Percentiles rank a stretch among this genome's conserved stretches.
phyloP scores from a whole-genome alignment of 192 early-diverging fungal species.

The Backusella morwellensis region DNA sequence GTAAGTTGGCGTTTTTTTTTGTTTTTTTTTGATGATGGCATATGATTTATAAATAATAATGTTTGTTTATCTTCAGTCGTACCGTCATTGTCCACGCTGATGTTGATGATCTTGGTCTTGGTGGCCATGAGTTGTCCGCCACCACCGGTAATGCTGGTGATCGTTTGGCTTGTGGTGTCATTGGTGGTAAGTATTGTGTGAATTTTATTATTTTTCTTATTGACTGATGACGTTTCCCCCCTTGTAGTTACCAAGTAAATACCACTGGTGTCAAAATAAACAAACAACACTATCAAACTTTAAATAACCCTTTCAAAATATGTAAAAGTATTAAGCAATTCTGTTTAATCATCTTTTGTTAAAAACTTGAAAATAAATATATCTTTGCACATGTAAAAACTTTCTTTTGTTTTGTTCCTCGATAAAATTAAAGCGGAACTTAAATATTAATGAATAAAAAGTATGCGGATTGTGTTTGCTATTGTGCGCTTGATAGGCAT shows the following conservation, averaged over 20 bases:
- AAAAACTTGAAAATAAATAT: not conserved
- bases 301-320: not conserved
- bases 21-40: no score
- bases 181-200: conserved; percentile 54
- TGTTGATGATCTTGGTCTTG: conserved; percentile 84
- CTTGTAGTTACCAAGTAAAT: conserved; percentile 14
- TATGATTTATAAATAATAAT: not conserved
- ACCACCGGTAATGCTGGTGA: conserved; percentile 88
- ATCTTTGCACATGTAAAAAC: not conserved
- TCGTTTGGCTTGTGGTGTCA: conserved; percentile 87
- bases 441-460: no score
- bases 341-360: not conserved
- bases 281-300: not conserved
- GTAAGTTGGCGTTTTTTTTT: conserved; percentile 27
- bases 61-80: conserved; percentile 43
- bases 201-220: not conserved
- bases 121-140: conserved; percentile 67
- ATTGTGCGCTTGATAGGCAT: no score
- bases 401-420: not conserved
- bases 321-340: not conserved
- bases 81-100: conserved; percentile 83
- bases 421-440: no score
- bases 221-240: not conserved
- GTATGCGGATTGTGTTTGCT: no score
- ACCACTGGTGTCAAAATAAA: not conserved